A percentile compares a stretch with the other conserved stretches of the same genome.
These are phyloP conservation scores for Calonectria crousiana DNA, from an alignment of 2,329 filamentous ascomycete species.

Conservation along the genomic window DNA sequence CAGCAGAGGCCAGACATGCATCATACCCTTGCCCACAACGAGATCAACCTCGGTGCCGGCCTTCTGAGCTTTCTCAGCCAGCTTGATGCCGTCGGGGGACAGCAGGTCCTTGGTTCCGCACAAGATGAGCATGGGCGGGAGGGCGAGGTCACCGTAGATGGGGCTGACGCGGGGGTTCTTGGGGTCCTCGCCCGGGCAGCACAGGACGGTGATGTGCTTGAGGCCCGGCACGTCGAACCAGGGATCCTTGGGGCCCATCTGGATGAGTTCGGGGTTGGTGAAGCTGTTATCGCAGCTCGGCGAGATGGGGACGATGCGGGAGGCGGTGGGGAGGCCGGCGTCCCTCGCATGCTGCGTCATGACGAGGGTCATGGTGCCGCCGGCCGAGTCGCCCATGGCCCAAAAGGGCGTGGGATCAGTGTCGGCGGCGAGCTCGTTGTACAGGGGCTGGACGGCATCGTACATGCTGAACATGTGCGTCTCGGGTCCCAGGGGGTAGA, in stretches of 20 bases:
- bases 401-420: constrained; percentile 46
- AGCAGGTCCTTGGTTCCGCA: constrained; percentile 45
- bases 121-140: constrained; percentile 48
- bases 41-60: constrained; percentile 44
- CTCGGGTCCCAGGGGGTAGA: constrained; percentile 50
- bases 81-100: constrained; percentile 43
- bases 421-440: constrained; percentile 47
- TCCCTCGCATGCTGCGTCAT: constrained; percentile 46
- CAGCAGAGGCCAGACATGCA: constrained; percentile 49
- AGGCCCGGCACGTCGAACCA: constrained; percentile 46
- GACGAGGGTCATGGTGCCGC: constrained; percentile 47
- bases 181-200: constrained; percentile 43
- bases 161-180: constrained; percentile 46
- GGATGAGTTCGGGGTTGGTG: constrained; percentile 43
- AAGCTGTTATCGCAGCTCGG: constrained; percentile 47
- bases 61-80: constrained; percentile 43
- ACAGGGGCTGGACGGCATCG: constrained; percentile 46
- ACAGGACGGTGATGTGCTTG: constrained; percentile 40
- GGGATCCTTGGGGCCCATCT: constrained; percentile 40
- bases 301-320: constrained; percentile 46
- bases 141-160: constrained; percentile 43
- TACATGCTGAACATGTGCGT: constrained; percentile 48
- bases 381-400: constrained; percentile 48
- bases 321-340: constrained; percentile 40
- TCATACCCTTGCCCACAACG: constrained; percentile 47